Conservation (phyloP, 768 basidiomycete species). For the Mycena albidolilacea region DNA sequence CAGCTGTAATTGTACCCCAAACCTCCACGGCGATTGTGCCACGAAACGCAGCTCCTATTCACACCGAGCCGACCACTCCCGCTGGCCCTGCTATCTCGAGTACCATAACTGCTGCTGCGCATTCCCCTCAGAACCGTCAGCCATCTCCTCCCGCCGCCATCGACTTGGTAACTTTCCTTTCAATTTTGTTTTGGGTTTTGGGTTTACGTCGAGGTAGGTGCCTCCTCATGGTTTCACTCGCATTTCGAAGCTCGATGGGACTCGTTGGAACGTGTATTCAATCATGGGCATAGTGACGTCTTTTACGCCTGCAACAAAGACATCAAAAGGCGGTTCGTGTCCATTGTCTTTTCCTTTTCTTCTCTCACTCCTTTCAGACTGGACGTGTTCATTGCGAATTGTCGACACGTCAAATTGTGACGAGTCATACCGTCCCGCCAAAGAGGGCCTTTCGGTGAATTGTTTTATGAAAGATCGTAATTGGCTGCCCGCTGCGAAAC, state of each 20-base stretch:
- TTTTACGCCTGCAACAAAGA: neutral
- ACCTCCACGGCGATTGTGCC: neutral
- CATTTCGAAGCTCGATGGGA: neutral
- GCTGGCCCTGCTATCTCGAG: neutral
- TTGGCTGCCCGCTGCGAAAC: slow-evolving; percentile 65
- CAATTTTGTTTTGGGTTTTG: neutral
- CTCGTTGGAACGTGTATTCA: neutral
- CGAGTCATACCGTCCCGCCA: slow-evolving; percentile 38
- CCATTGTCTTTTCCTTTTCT: neutral
- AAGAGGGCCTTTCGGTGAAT: slow-evolving; percentile 55
- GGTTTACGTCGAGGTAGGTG: slow-evolving; percentile 19
- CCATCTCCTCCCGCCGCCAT: neutral
- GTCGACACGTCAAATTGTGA: slow-evolving; percentile 67
- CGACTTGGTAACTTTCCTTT: neutral
- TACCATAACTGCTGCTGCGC: neutral
- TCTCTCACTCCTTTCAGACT: slow-evolving; percentile 55
- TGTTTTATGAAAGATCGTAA: slow-evolving; percentile 66
- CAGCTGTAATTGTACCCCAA: neutral
- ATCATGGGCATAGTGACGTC: slow-evolving; percentile 30
- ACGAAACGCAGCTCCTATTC: neutral
- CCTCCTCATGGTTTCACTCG: slow-evolving; percentile 1
- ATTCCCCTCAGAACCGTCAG: neutral
- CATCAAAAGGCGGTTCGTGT: slow-evolving; percentile 44
- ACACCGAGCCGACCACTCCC: neutral
- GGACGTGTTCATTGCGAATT: slow-evolving; percentile 58